These are phyloP conservation scores for Citrus australasica DNA, from an alignment of 345 rosid species.

Conservation along the genomic window DNA sequence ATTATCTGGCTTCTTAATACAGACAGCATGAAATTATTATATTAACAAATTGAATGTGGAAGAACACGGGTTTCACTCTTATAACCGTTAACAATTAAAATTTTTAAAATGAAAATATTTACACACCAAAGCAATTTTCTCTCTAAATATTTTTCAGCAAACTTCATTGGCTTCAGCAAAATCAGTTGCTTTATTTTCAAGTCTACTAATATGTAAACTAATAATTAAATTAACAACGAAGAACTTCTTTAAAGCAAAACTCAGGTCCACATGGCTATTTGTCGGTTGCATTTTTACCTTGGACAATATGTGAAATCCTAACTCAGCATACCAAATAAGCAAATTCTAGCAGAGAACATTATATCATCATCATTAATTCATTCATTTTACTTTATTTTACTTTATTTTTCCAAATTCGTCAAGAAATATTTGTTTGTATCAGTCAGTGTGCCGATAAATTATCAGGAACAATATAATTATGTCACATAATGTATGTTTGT, in stretches of 20 bases:
- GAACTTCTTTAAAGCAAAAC: not conserved
- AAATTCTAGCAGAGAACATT: not conserved
- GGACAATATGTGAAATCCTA: not conserved
- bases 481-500: not conserved
- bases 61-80: not conserved
- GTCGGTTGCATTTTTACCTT: not conserved
- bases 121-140: not conserved
- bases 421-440: not conserved
- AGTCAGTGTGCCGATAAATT: not conserved
- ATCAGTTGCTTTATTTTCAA: not conserved
- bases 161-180: not conserved
- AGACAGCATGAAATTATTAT: not conserved
- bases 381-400: not conserved
- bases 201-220: conserved; percentile 7
- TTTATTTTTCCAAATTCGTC: not conserved
- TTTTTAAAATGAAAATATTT: not conserved
- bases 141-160: not conserved
- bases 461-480: not conserved
- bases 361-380: not conserved
- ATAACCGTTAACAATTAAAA: not conserved
- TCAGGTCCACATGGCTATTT: not conserved
- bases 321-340: conserved; percentile 2
- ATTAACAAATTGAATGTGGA: conserved; percentile 8
- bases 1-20: conserved; percentile 23
- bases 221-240: not conserved